Base-by-base conservation (phyloP, 768 basidiomycete genomes). In the Agrocybe chaxingu region DNA sequence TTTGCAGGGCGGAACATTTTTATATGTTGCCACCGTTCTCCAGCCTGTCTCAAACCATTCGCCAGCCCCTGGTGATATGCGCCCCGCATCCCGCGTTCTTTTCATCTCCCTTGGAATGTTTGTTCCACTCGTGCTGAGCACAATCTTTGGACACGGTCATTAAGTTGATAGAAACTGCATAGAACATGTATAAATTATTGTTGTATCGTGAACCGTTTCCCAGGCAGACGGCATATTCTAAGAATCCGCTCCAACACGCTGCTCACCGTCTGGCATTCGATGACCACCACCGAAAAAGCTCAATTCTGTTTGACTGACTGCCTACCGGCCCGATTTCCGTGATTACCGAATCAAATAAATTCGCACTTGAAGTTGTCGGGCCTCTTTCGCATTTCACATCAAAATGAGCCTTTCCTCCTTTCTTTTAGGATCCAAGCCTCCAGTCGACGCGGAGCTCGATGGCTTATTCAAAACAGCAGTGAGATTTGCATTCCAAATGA, bases 1-100 rank as follows among this genome's bases (percentile, higher is more conserved):
- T 31, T 32, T 48, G 32, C 38, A 94, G 91, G 94, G 91, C 40
- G 94, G 94, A 7, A 93, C 92, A 3, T 97, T 97, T 70, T 74
- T 98, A 35, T 97, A 96, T 62, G 95, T 98, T 7, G 92, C 94
- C 1, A 93, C 93, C 1, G 86, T 92, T 36, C 73, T 93, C n/a
- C 90, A 92, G 61, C 81, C 88, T 2, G 77, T 86, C 31, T 84
- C 86, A 31, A 72, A 77, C 12, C 74, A 76, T 46, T 63, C 66
- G 8, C 51, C 65, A 47, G 35, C 70, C 56, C 54, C 71, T 7
- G 71, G 72, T 18, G 78, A 77, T 38, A 66, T 84, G 38, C 66
- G 70, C 9, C 74, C 77, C 43, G 61, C 61, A 32, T 53, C 66
- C 24, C 77, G 87, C 31, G 71, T 83, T 9, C 54, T 68, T 13